Base-by-base conservation (phyloP, 768 basidiomycete species). In the Leccinum longicurvipes region DNA sequence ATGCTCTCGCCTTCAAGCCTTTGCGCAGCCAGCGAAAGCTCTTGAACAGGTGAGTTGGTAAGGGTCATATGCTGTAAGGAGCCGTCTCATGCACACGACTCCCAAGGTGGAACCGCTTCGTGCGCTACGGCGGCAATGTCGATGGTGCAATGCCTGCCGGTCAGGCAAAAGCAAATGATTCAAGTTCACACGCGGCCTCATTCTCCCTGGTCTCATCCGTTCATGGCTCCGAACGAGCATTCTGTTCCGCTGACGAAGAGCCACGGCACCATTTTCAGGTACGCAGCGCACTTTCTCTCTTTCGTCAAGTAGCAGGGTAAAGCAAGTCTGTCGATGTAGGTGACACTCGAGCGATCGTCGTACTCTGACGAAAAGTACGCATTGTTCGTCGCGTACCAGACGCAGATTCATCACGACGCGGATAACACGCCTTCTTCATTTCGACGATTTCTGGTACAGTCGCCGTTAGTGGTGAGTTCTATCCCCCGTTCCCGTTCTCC, bases 341-440 rank as follows among this genome's bases (percentile, higher is more conserved):
- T 88, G 17, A 80, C 75, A 2, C 72, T 97, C 7, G 92, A 93
- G 64, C 85, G 84, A 5, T 82, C 94, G 2, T 81, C 83, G 14
- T 93, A 76, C 65, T 88, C 86, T 0, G 65, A 77, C 3, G 93
- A 98, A 74, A 96, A 96, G 66, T 96, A 82, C 67, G 76, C 73
- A 6, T 78, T 98, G 17, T 98, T 80, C 65, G 70, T 80, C 64
- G 78, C 79, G 56, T 98, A 98, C 70, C 96, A 94, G 68, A 70
- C 68, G 28, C 76, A 83, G 6, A 84, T 97, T 23, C 96, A 98
- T 67, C 74, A 82, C 41, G 93, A 97, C 45, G 60, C 68, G 1
- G 71, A 78, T 3, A 82, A 79, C 28, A 75, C 72, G 1, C 76
- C 77, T 31, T 57, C 59, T 4, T 76, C 80, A 1, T 96, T 96